Base-by-base conservation (phyloP, 306 rosid genomes). In the Acacia melanoxylon region DNA sequence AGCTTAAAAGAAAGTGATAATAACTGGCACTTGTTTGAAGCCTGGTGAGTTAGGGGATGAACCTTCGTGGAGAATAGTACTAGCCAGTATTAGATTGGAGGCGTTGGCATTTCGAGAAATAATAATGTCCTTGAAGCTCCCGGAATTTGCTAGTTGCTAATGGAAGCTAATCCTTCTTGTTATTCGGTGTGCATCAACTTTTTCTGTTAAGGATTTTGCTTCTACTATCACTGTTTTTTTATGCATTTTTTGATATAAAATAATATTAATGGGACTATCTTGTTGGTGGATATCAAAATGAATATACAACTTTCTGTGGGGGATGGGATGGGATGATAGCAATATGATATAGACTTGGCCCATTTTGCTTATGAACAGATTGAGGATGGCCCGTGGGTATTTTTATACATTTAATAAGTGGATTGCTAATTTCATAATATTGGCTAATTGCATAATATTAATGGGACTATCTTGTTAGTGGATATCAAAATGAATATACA, bases 1-100 rank as follows among this genome's bases (percentile, higher is more conserved):
- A 85, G 89, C 94, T 93, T 82, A 80, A 71, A 77, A 83, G 86
- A 89, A 84, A 87, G 80, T 88, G 78, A 85, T 37, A 61, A 42
- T 29, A 58, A 11, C 29, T 10, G 29, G 65, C 4, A 20, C 31
- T 58, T 8, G 65, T 9, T n/a, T 58, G 65, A 58, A 22, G 65
- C 31, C 65, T 22, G 27, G 1, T 22, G 10, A 58, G 65, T 58
- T 22, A 10, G 27, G 65, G 29, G 14, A 10, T 58, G 29, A 58
- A 3, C 12, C 19, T n/a, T 58, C 5, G 15, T 58, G 15, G 65
- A 58, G 15, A n/a, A n/a, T 3, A 48, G 52, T 48, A 0, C 16
- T 3, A 45, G 24, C 35, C 8, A 51, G 24, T 54, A 6, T 4
- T 20, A 3, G 13, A 22, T 58, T 58, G 31, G 3, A n/a, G 63